A percentile compares a stretch with the other conserved stretches of the same genome.
Evolutionary conservation across 2,329 filamentous ascomycete genomes (phyloP).

Genomic region (Epichloe brachyelytri): DNA sequence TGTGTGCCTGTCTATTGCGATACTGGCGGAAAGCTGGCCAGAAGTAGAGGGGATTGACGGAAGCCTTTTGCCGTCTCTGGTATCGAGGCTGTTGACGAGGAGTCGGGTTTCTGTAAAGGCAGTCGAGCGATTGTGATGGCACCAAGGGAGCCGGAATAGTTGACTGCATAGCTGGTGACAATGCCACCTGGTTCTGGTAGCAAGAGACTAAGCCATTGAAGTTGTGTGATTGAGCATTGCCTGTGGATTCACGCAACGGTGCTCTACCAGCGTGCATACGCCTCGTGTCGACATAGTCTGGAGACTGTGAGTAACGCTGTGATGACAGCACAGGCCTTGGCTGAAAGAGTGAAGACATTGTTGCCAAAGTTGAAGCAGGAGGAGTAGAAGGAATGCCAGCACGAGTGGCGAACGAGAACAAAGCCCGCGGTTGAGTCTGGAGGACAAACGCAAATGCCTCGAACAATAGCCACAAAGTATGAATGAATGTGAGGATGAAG

Average conservation of each 20-base stretch:
- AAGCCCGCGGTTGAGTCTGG: constrained; percentile 9
- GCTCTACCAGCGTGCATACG: constrained; percentile 26
- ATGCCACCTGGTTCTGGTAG: constrained; percentile 28
- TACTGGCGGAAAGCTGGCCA: constrained; percentile 53
- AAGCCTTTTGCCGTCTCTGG: constrained; percentile 22
- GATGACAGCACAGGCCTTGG: constrained; percentile 35
- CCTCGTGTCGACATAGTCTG: constrained; percentile 34
- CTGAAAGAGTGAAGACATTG: constrained; percentile 28
- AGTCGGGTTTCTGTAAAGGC: constrained; percentile 24
- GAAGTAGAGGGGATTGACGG: constrained; percentile 46
- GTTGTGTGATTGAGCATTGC: constrained; percentile 35
- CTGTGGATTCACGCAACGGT: constrained; percentile 39
- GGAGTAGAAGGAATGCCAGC: constrained; percentile 20
- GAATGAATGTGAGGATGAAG: constrained; percentile 13
- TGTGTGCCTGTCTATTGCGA: constrained; percentile 50
- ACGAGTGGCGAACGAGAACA: constrained; percentile 15
- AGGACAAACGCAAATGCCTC: constrained; percentile 14
- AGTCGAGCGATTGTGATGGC: constrained; percentile 34
- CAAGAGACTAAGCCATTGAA: constrained; percentile 30
- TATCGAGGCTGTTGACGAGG: constrained; percentile 24
- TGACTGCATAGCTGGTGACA: constrained; percentile 32
- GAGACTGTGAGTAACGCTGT: constrained; percentile 34
- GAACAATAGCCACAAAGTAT: constrained; percentile 16
- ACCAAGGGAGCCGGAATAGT: constrained; percentile 39
- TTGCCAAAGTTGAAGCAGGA: constrained; percentile 9